Evolutionary conservation across 2,329 filamentous ascomycete genomes (phyloP).

Genomic region (Pseudocercospora macadamiae): DNA sequence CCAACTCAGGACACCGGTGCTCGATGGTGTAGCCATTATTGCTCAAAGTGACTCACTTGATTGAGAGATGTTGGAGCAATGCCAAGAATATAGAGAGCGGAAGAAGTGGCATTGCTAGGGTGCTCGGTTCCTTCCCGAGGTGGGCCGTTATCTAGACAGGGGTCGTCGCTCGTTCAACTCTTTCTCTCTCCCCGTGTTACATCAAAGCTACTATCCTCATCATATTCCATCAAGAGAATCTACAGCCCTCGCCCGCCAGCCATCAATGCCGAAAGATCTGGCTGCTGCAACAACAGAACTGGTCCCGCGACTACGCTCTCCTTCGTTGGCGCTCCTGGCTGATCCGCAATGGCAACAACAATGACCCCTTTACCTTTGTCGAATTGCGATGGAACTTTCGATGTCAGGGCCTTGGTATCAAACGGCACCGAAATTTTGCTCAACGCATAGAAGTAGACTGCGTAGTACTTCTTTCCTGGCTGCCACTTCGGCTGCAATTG

Average conservation of each 20-base stretch:
- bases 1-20: too few species aligned
- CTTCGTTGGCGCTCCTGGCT: slow-evolving; percentile 41
- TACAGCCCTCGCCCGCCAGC: background rate
- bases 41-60: background rate
- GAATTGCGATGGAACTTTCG: slow-evolving; percentile 42
- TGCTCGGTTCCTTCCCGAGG: too few species aligned
- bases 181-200: background rate
- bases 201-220: background rate
- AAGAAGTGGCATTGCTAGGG: background rate
- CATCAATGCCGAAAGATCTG: slow-evolving; percentile 17
- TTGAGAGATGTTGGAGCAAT: background rate
- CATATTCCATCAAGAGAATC: background rate
- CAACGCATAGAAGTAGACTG: slow-evolving; percentile 47
- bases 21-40: background rate
- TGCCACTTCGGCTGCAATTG: slow-evolving; percentile 37
- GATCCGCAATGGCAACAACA: slow-evolving; percentile 42
- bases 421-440: slow-evolving; percentile 43
- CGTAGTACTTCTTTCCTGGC: slow-evolving; percentile 40
- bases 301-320: slow-evolving; percentile 47
- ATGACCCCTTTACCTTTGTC: slow-evolving; percentile 43
- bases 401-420: slow-evolving; percentile 38
- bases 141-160: background rate
- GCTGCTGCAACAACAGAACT: slow-evolving; percentile 43
- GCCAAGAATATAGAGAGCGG: background rate
- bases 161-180: background rate